phyloP scores from a whole-genome alignment of 1,139 yeast genomes.

The Candida mesenterica region DNA sequence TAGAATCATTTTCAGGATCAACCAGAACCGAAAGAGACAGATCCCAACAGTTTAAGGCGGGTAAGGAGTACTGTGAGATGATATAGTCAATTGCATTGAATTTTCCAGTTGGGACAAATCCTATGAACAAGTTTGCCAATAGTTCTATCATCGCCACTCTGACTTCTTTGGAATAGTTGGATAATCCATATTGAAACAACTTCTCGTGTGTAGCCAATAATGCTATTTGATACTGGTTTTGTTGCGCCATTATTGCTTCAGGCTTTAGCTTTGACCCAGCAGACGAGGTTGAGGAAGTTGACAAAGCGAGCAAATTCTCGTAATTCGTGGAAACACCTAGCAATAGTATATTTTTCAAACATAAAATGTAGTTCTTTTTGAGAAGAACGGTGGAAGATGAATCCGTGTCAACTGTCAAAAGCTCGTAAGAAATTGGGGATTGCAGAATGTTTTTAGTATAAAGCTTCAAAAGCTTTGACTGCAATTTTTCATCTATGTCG shows the following conservation, averaged over 20 bases:
- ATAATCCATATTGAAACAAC: slow-evolving; percentile 28
- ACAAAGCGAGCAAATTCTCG: slow-evolving; percentile 35
- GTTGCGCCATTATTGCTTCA: slow-evolving; percentile 42
- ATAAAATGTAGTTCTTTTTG: slow-evolving; percentile 35
- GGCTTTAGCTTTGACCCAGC: slow-evolving; percentile 45
- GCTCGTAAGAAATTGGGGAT: slow-evolving; percentile 19
- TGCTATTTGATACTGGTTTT: slow-evolving; percentile 35
- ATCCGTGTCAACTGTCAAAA: slow-evolving; percentile 18
- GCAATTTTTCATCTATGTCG: slow-evolving; percentile 44
- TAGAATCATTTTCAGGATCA: slow-evolving; percentile 19
- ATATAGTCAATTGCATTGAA: slow-evolving; percentile 38
- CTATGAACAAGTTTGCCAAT: slow-evolving; percentile 34
- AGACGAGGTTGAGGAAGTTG: slow-evolving; percentile 35
- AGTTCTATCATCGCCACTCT: slow-evolving; percentile 40
- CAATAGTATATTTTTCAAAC: slow-evolving; percentile 33
- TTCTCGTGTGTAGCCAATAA: slow-evolving; percentile 35
- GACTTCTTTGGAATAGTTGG: slow-evolving; percentile 34
- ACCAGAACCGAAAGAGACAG: slow-evolving; percentile 17
- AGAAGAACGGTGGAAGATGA: slow-evolving; percentile 23
- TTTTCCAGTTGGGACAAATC: slow-evolving; percentile 41
- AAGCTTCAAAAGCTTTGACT: slow-evolving; percentile 36
- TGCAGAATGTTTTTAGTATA: slow-evolving; percentile 27
- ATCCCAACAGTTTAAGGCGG: slow-evolving; percentile 25
- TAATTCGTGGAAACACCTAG: slow-evolving; percentile 38
- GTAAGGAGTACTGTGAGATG: slow-evolving; percentile 29